Base-by-base conservation (phyloP, 1,139 yeast species). In the Yamadazyma songkhlaensis region DNA sequence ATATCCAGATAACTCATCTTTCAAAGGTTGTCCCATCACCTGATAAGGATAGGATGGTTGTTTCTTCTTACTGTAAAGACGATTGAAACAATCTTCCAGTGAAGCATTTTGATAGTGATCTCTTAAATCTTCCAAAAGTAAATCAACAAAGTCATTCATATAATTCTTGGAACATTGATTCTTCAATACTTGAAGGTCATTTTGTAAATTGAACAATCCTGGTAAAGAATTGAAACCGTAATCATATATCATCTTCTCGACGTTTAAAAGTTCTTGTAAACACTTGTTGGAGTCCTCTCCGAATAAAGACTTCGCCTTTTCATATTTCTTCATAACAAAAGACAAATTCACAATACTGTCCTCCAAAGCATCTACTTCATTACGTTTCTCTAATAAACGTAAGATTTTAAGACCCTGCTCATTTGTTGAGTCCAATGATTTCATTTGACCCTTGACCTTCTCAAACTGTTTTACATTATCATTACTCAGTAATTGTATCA, bases 121-220 rank as follows among this genome's bases (percentile, higher is more conserved):
- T 37, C 81, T 70, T 38, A 89, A 60, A 56, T 89, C 96, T 1
- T 67, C 65, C 11, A 84, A 47, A 34, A 89, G 62, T 20, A 72
- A 51, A 15, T 75, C 73, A 9, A 74, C 67, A 49, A 89, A 80
- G 34, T 74, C 64, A 25, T 72, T 64, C 4, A 82, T 76, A 47
- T 79, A 84, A 6, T 81, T 78, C 36, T 74, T 77, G n/a, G 94
- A 89, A 35, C 89, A 83, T 63, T 69, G 51, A 67, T 65, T 51
- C 38, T 69, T 70, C 34, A 87, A 62, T 17, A 64, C 67, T n/a
- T 73, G 55, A 53, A 54, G 78, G 55, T 50, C 76, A 54, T 49
- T 77, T 68, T 77, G 71, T n/a, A 82, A 56, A 25, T 75, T 72
- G 0, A 65, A 55, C 25, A 89, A 62, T 0, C 87, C 90, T 0